These are phyloP conservation scores for Verticillium dahliae DNA, from an alignment of 2,329 filamentous ascomycete genomes.

Conservation along the genomic window DNA sequence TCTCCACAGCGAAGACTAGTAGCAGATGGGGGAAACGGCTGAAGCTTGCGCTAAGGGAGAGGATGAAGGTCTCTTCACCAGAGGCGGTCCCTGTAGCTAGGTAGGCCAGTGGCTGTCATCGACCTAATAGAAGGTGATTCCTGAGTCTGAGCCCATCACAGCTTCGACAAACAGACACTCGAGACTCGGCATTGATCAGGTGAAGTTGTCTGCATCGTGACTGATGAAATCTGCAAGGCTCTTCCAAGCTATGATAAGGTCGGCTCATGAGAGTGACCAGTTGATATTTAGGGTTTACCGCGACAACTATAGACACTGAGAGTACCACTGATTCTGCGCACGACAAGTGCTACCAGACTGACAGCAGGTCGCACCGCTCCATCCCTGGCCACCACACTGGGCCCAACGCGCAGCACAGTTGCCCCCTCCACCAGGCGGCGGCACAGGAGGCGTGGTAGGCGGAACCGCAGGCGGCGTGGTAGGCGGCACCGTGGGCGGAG, in stretches of 20 bases:
- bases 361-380: neutral
- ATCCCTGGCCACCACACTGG: constrained; percentile 1
- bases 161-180: too few relatives aligned
- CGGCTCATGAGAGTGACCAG: too few relatives aligned
- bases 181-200: too few relatives aligned
- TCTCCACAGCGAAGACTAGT: neutral
- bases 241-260: too few relatives aligned
- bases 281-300: too few relatives aligned
- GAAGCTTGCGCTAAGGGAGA: neutral
- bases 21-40: neutral
- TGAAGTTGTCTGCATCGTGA: too few relatives aligned
- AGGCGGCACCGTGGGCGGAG: neutral
- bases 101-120: neutral
- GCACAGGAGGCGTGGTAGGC: neutral
- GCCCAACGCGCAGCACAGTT: neutral
- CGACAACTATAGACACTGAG: constrained; percentile 1
- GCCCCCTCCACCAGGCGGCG: neutral
- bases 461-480: neutral
- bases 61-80: neutral
- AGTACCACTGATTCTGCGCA: constrained; percentile 4
- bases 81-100: neutral
- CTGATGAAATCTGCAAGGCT: too few relatives aligned
- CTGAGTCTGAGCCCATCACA: neutral
- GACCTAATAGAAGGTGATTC: too few relatives aligned
- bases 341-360: neutral